Percentiles rank a stretch among this genome's conserved stretches.
phyloP scores from a whole-genome alignment of 441 rosid genomes.

The Pelargonium australe region DNA sequence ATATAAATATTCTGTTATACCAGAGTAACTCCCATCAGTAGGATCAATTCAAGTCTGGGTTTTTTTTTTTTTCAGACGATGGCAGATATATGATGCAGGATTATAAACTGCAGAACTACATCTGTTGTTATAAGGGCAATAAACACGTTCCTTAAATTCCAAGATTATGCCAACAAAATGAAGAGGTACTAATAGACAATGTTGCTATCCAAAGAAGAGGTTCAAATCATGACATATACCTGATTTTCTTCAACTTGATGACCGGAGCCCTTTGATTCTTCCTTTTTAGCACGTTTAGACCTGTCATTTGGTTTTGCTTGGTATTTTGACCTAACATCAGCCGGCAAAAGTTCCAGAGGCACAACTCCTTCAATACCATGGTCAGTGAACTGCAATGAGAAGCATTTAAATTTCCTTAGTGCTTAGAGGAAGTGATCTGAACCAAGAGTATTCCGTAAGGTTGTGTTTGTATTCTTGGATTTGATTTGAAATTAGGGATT shows the following conservation, averaged over 20 bases:
- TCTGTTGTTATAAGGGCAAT: no score
- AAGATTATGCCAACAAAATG: background rate
- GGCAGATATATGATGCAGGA: no score
- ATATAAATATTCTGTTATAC: no score
- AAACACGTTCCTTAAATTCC: no score
- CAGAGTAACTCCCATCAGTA: no score
- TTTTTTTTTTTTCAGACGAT: no score
- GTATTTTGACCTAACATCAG: conserved; percentile 69
- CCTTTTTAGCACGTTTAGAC: conserved; percentile 86
- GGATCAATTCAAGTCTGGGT: no score
- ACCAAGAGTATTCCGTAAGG: no score
- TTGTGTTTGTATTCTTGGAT: no score
- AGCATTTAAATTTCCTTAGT: conserved; percentile 8
- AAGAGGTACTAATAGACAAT: background rate
- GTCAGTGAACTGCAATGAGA: conserved; percentile 71
- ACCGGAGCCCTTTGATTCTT: conserved; percentile 52
- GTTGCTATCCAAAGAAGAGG: background rate
- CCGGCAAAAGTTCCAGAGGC: conserved; percentile 75
- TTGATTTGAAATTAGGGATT: no score
- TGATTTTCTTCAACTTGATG: conserved; percentile 64
- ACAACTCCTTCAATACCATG: conserved; percentile 94
- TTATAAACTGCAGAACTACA: no score
- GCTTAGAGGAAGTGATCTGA: background rate
- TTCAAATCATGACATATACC: conserved; percentile 27
- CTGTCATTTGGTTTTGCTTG: conserved; percentile 78